phyloP scores from a whole-genome alignment of 2,329 filamentous ascomycete genomes.

The Plenodomus lindquistii region DNA sequence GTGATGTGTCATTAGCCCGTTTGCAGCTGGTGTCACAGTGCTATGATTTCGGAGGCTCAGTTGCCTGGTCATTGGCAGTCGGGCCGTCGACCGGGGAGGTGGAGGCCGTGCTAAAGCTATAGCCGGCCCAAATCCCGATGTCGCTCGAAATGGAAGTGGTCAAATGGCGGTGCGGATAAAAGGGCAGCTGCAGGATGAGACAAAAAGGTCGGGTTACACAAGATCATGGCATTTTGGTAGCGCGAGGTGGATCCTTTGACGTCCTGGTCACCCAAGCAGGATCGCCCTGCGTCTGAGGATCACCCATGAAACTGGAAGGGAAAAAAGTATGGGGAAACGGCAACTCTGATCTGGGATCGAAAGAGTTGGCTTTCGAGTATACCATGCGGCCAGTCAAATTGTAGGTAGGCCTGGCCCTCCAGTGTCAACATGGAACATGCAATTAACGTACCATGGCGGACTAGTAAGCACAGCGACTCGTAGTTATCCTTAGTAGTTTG shows the following conservation, averaged over 20 bases:
- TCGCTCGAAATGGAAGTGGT: not conserved
- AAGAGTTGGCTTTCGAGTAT: not conserved
- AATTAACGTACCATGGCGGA: no score
- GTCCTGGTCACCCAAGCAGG: not conserved
- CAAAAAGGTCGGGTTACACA: constrained; percentile 6
- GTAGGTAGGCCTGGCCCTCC: no score
- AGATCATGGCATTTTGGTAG: constrained; percentile 4
- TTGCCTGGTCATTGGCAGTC: not conserved
- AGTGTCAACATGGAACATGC: no score
- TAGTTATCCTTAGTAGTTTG: no score
- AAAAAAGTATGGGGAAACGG: not conserved
- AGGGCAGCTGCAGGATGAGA: constrained; percentile 7
- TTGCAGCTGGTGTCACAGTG: not conserved
- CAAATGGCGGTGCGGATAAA: constrained; percentile 1
- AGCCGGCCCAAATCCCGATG: not conserved
- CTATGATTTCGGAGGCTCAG: not conserved
- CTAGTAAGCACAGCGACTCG: no score
- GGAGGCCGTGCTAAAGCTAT: not conserved
- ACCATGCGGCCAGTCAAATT: not conserved
- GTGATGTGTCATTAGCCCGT: no score
- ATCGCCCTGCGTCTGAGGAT: not conserved
- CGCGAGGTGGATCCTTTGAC: constrained; percentile 6
- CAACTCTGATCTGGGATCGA: not conserved
- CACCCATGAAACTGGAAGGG: not conserved
- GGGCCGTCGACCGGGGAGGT: not conserved